phyloP scores from a whole-genome alignment of 768 basidiomycete genomes.

The Boletus tylopilopsis region DNA sequence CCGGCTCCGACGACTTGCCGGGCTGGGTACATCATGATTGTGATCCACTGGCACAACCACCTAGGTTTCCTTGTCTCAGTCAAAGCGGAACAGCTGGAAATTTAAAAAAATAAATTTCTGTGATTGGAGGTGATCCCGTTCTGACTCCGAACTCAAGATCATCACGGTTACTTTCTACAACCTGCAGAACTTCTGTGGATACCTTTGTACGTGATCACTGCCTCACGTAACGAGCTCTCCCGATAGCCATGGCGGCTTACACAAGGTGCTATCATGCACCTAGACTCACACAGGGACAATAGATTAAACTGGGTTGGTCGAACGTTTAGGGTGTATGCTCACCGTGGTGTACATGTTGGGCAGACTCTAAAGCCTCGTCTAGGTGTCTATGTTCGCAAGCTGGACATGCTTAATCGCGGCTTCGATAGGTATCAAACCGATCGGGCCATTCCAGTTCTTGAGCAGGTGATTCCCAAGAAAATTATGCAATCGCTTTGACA shows the following conservation, averaged over 20 bases:
- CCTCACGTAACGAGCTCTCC: neutral
- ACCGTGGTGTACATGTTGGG: neutral
- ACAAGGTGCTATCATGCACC: constrained; percentile 67
- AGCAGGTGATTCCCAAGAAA: constrained; percentile 46
- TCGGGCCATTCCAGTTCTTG: constrained; percentile 78
- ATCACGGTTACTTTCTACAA: too few relatives aligned
- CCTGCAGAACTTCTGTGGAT: too few relatives aligned
- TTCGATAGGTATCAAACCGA: constrained; percentile 82
- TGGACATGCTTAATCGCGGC: constrained; percentile 87
- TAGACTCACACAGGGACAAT: constrained; percentile 77
- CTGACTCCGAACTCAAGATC: too few relatives aligned
- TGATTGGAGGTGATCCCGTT: neutral
- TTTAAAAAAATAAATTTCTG: too few relatives aligned
- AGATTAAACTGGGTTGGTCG: constrained; percentile 59
- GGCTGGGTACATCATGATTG: too few relatives aligned
- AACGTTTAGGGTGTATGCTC: constrained; percentile 48
- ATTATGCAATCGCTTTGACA: neutral
- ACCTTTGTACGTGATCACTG: neutral
- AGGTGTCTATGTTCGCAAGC: constrained; percentile 76
- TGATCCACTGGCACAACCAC: too few relatives aligned
- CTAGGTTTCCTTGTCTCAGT: too few relatives aligned
- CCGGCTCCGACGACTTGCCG: constrained; percentile 14
- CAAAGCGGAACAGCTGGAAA: too few relatives aligned
- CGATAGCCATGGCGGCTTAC: constrained; percentile 45
- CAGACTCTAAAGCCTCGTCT: neutral